These are phyloP conservation scores for Lachancea kluyveri DNA, from an alignment of 805 yeast genomes.

Conservation along the genomic window DNA sequence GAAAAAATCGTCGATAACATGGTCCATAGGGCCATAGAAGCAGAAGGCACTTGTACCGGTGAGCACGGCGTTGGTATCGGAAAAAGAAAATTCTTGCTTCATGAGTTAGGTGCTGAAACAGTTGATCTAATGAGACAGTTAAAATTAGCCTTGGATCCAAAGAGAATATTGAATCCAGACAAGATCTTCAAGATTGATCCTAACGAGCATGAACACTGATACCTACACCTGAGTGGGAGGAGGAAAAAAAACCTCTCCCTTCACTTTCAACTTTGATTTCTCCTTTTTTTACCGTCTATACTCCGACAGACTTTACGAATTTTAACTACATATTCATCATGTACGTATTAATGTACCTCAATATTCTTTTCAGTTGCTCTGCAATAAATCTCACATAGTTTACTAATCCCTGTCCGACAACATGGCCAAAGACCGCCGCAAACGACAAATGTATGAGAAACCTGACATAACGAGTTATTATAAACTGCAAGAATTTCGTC, in stretches of 20 bases:
- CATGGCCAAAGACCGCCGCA: too few species aligned
- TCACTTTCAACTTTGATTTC: not conserved
- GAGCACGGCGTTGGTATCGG: slow-evolving; percentile 86
- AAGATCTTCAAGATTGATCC: slow-evolving; percentile 71
- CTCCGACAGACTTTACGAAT: not conserved
- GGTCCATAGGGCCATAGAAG: slow-evolving; percentile 57
- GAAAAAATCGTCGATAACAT: slow-evolving; percentile 49
- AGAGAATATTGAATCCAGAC: slow-evolving; percentile 69
- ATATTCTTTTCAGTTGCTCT: too few species aligned
- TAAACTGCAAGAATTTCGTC: too few species aligned
- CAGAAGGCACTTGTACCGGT: slow-evolving; percentile 82
- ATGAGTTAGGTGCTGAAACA: slow-evolving; percentile 64
- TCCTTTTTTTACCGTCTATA: not conserved
- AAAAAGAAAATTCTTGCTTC: slow-evolving; percentile 52
- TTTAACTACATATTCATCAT: too few species aligned
- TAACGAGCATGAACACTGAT: slow-evolving; percentile 16
- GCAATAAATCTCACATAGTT: too few species aligned
- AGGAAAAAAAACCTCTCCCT: not conserved
- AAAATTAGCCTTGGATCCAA: slow-evolving; percentile 70
- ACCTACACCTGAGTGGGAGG: too few species aligned
- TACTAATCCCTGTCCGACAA: too few species aligned
- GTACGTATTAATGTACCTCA: too few species aligned
- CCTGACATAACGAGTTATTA: too few species aligned
- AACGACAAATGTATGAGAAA: too few species aligned
- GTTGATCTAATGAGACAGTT: slow-evolving; percentile 67